Percentiles rank a stretch among this genome's conserved stretches.
Evolutionary conservation across 345 rosid species (phyloP).

Genomic region (Camelina laxa): DNA sequence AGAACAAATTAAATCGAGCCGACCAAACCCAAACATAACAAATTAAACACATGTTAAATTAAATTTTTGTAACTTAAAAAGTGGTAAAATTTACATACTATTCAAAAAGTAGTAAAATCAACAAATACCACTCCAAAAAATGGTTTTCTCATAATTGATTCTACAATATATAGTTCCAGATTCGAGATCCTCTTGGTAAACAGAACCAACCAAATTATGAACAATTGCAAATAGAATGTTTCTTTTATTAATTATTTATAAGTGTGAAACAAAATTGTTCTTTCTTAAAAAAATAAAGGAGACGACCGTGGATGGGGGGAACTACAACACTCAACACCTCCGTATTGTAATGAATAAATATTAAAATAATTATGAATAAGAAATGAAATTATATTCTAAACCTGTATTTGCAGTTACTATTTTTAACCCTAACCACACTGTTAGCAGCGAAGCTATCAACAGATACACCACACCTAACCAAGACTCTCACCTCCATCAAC

Average conservation of each 20-base stretch:
- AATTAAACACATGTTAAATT: no score
- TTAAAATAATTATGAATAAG: conserved; percentile 6
- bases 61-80: no score
- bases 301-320: not conserved
- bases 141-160: no score
- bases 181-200: no score
- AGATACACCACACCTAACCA: conserved; percentile 61
- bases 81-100: no score
- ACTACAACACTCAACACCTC: conserved; percentile 7
- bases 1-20: no score
- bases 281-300: not conserved
- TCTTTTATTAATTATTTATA: conserved; percentile 14
- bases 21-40: no score
- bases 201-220: no score
- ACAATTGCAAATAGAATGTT: not conserved
- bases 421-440: conserved; percentile 53
- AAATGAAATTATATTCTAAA: conserved; percentile 52
- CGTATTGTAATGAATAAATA: not conserved
- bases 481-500: conserved; percentile 64
- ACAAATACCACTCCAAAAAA: no score
- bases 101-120: no score
- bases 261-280: conserved; percentile 27
- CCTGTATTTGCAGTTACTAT: conserved; percentile 69
- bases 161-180: no score
- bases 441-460: conserved; percentile 56